Evolutionary conservation across 192 early-diverging fungal genomes (phyloP).

Genomic region (Coemansia sp.): DNA sequence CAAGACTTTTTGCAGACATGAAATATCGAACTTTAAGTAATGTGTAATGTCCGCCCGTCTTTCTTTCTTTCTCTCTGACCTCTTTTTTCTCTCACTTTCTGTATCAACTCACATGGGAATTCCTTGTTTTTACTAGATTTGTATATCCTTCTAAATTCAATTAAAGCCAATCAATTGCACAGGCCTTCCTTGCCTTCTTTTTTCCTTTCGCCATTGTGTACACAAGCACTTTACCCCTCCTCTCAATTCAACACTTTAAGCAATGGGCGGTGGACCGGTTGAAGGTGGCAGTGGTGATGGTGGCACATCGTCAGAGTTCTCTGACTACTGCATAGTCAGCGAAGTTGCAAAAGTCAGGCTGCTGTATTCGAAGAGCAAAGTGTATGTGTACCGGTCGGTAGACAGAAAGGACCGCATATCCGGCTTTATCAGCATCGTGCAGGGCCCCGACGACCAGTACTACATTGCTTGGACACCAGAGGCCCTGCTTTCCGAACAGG

Average conservation of each 20-base stretch:
- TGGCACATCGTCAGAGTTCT: conserved; percentile 40
- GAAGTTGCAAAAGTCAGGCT: conserved; percentile 53
- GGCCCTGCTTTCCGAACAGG: conserved; percentile 58
- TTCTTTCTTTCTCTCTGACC: not conserved
- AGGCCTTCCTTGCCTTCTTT: not conserved
- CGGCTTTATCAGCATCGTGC: conserved; percentile 66
- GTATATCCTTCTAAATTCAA: not conserved
- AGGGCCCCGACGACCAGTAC: conserved; percentile 60
- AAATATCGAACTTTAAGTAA: not conserved
- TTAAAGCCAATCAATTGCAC: not conserved
- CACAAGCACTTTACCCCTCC: not conserved
- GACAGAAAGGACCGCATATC: conserved; percentile 64
- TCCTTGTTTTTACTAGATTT: not conserved
- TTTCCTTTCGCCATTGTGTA: not conserved
- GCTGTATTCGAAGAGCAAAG: conserved; percentile 70
- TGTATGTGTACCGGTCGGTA: conserved; percentile 67
- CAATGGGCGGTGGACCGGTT: conserved; percentile 53
- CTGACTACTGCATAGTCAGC: conserved; percentile 56
- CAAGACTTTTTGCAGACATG: conserved; percentile 15
- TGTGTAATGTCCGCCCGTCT: not conserved
- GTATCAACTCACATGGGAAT: not conserved
- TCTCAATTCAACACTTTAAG: not conserved
- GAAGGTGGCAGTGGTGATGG: conserved; percentile 10
- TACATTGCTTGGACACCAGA: conserved; percentile 76
- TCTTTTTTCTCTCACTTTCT: not conserved